phyloP scores from a whole-genome alignment of 2,329 filamentous ascomycete genomes.

The Sporothrix phasma region DNA sequence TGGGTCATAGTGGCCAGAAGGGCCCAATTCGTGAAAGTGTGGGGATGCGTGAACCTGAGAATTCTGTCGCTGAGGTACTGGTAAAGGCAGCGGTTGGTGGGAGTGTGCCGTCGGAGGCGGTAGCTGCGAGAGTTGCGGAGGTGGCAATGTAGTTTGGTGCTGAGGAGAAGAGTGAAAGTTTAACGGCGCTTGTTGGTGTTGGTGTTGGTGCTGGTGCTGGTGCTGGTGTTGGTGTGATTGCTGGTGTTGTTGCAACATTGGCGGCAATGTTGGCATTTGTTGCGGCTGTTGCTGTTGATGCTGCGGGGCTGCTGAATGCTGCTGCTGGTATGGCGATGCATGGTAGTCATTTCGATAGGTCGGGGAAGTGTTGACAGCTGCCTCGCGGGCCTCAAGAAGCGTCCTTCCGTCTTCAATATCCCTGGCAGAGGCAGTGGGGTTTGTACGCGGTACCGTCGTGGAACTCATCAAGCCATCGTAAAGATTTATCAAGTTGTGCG shows the following conservation, averaged over 20 bases:
- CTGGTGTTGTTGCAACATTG: not conserved
- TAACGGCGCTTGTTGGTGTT: constrained; percentile 1
- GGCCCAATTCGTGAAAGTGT: constrained; percentile 1
- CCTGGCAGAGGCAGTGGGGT: constrained; percentile 33
- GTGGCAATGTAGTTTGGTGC: constrained; percentile 10
- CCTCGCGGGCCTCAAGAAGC: constrained; percentile 43
- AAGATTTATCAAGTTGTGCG: constrained; percentile 56
- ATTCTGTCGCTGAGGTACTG: not conserved
- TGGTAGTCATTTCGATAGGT: constrained; percentile 5
- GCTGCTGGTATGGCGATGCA: constrained; percentile 7
- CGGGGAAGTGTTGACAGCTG: constrained; percentile 25
- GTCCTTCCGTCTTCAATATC: constrained; percentile 49
- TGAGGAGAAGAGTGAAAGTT: constrained; percentile 2
- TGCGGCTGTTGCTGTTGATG: constrained; percentile 15
- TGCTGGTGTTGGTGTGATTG: constrained; percentile 4
- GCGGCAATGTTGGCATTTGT: not conserved
- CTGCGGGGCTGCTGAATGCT: not conserved
- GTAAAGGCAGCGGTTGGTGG: not conserved
- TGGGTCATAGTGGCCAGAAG: constrained; percentile 7
- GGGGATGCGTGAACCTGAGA: constrained; percentile 5
- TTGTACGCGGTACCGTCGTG: constrained; percentile 23
- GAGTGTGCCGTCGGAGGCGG: constrained; percentile 13
- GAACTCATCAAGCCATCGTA: constrained; percentile 49
- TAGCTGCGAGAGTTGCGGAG: constrained; percentile 7
- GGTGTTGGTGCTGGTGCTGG: constrained; percentile 1